Evolutionary conservation across 83 land plant genomes (phyloP), one percentile per base, ranked within the genome.

Genomic region (Thuja plicata): DNA sequence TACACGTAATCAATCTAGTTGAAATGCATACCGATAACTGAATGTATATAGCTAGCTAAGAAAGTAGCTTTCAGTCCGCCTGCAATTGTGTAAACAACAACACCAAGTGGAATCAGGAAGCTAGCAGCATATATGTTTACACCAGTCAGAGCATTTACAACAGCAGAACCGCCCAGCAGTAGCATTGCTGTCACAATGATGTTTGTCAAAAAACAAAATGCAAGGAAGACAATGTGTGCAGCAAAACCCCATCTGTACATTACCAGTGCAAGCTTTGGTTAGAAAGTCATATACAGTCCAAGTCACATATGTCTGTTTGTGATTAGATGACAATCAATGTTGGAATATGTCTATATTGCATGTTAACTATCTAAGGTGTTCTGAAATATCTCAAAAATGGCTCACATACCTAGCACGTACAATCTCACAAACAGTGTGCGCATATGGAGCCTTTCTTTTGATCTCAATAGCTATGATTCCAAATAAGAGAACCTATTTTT

Each of bases 101-200:
- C 99, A 35, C 99, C 99, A 86, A 98, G 95, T n/a, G 99, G 99
- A 60, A 98, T 98, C 8, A 98, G 91, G 83, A 98, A 98, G 91
- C 99, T 98, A 66, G 99, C 99, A 55, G 99, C 99, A 88, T 96
- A 98, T 16, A 98, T 94, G 84, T 97, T 93, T 84, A 98, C 92
- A 32, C 99, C 99, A 17, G 99, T 98, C 16, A 98, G 92, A 5
- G 99, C 97, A 92, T 97, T 96, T 3, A 98, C 99, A 50, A 98
- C 99, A 34, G 99, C 97, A 32, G 99, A 98, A 7, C 99, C 99
- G 3, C 99, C 99, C 41, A 98, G 94, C 15, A 98, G 96, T 45
- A 97, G 94, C 99, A 98, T 98, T 41, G 99, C 99, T 2, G 97
- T 98, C n/a, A 98, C 99, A 88, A 98, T 97, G 78, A 98, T 95